phyloP scores from a whole-genome alignment of 495 filamentous ascomycete genomes.

The Neurospora intermedia region DNA sequence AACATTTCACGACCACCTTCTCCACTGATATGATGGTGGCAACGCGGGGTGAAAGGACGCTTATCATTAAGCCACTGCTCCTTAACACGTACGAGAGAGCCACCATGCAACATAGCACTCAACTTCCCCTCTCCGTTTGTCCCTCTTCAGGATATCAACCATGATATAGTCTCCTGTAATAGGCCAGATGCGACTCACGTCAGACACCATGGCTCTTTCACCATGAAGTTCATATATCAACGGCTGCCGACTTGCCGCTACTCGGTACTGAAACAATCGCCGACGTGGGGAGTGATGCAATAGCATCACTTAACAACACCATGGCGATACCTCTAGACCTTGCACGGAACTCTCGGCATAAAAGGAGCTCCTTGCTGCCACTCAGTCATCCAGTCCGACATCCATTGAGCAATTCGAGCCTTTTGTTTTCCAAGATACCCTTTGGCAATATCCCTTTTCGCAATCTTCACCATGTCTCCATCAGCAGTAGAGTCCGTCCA shows the following conservation, averaged over 20 bases:
- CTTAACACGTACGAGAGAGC: not conserved
- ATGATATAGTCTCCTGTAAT: not conserved
- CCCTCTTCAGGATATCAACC: not conserved
- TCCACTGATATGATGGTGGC: not conserved
- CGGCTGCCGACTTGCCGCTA: not conserved
- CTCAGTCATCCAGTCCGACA: not conserved
- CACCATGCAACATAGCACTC: not conserved
- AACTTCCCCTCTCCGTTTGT: not conserved
- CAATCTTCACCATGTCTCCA: slow-evolving; percentile 17
- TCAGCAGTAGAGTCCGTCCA: slow-evolving; percentile 19
- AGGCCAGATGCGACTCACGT: slow-evolving; percentile 10
- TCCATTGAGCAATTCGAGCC: not conserved
- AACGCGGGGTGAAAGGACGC: slow-evolving; percentile 3
- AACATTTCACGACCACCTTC: not conserved
- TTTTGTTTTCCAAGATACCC: not conserved
- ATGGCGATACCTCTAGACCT: not conserved
- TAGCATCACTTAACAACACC: not conserved
- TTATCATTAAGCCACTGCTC: not conserved
- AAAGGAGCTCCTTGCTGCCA: not conserved
- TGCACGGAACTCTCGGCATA: not conserved
- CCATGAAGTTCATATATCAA: slow-evolving; percentile 1
- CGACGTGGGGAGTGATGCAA: not conserved
- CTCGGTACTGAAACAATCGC: not conserved
- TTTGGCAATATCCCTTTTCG: not conserved
- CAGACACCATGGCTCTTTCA: slow-evolving; percentile 12